Evolutionary conservation across 495 filamentous ascomycete genomes (phyloP).

Genomic region (Friedmanniomyces endolithicus): DNA sequence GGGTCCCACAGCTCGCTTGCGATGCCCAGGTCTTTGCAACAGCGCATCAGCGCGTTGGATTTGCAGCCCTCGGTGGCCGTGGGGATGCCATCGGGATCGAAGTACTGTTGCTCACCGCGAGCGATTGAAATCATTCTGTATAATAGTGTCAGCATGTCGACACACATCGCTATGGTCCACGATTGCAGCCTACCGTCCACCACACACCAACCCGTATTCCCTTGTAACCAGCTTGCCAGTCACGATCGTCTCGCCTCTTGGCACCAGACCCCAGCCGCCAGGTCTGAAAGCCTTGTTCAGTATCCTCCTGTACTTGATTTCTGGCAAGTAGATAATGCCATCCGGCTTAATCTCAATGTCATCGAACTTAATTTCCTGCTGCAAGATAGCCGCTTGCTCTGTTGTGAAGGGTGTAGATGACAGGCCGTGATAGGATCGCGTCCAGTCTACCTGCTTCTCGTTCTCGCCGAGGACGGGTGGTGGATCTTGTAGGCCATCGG

Average conservation of each 20-base stretch:
- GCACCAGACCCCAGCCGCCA: constrained; percentile 88
- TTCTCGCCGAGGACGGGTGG: constrained; percentile 36
- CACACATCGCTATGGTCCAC: background rate
- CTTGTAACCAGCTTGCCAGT: constrained; percentile 78
- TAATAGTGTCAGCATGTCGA: background rate
- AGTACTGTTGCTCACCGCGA: constrained; percentile 91
- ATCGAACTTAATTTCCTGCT: constrained; percentile 50
- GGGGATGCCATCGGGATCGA: constrained; percentile 82
- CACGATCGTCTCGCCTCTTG: constrained; percentile 80
- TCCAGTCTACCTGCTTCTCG: constrained; percentile 68
- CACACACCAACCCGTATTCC: constrained; percentile 84
- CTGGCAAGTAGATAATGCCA: constrained; percentile 89
- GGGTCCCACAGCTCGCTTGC: constrained; percentile 96
- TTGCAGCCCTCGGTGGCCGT: constrained; percentile 95
- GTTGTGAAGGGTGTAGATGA: constrained; percentile 60
- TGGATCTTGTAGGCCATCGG: constrained; percentile 42
- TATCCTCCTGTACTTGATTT: constrained; percentile 96
- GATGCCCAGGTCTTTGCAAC: constrained; percentile 94
- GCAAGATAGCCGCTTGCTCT: constrained; percentile 60
- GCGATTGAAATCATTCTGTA: constrained; percentile 71
- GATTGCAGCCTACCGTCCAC: constrained; percentile 59
- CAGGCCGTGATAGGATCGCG: constrained; percentile 81
- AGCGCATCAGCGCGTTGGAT: constrained; percentile 90
- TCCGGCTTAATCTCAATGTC: constrained; percentile 96
- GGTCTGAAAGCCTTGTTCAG: constrained; percentile 87